These are phyloP conservation scores for Suillus subaureus DNA, from an alignment of 768 basidiomycete genomes.

Conservation along the genomic window DNA sequence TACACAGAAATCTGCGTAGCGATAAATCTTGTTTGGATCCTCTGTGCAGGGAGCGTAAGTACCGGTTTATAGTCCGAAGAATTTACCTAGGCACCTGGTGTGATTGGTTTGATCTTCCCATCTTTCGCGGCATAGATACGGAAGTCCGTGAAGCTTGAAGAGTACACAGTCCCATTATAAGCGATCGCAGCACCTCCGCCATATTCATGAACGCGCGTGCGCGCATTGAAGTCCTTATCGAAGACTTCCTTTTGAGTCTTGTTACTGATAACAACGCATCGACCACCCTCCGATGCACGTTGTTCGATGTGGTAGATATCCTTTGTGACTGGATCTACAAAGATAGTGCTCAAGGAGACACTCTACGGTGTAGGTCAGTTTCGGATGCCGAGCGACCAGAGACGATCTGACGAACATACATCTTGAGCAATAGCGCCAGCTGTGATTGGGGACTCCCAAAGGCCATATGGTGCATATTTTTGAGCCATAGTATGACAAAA, in stretches of 20 bases:
- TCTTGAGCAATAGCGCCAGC: constrained; percentile 52
- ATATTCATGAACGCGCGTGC: constrained; percentile 68
- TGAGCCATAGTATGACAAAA: constrained; percentile 14
- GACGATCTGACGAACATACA: constrained; percentile 31
- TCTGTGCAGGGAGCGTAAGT: background rate
- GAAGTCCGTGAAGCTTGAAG: constrained; percentile 57
- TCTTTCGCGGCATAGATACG: constrained; percentile 49
- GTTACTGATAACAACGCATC: constrained; percentile 60
- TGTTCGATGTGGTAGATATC: constrained; percentile 59
- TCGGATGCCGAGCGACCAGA: background rate
- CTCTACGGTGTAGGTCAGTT: constrained; percentile 23
- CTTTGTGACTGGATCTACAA: constrained; percentile 53
- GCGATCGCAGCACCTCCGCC: constrained; percentile 66
- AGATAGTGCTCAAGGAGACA: constrained; percentile 40
- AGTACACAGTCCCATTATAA: constrained; percentile 52
- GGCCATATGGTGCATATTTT: constrained; percentile 54
- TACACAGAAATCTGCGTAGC: constrained; percentile 52
- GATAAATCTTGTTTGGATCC: constrained; percentile 31
- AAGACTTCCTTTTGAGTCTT: constrained; percentile 50
- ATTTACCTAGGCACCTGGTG: constrained; percentile 49
- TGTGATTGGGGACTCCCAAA: constrained; percentile 62
- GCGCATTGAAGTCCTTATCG: constrained; percentile 54
- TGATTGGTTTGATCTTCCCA: constrained; percentile 40
- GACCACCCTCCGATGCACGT: constrained; percentile 56
- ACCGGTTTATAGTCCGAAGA: background rate